Evolutionary conservation across 2,329 filamentous ascomycete genomes (phyloP).

Genomic region (Calonectria hawksworthii): DNA sequence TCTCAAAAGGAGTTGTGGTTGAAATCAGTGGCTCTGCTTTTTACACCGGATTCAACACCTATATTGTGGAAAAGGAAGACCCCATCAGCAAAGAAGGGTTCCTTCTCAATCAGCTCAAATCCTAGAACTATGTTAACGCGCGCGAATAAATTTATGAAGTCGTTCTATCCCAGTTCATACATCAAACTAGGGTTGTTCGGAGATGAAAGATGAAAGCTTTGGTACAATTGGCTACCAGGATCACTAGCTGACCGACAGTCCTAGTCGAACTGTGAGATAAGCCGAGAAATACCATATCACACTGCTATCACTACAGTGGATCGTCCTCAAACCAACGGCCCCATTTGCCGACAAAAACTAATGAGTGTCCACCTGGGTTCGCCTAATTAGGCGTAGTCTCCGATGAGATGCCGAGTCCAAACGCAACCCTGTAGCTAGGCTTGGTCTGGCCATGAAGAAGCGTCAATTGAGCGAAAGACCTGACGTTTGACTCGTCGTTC

Average conservation of each 20-base stretch:
- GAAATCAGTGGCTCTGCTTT: background rate
- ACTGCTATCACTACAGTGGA: background rate
- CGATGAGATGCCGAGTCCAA: background rate
- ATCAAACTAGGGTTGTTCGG: background rate
- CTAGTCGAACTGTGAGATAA: background rate
- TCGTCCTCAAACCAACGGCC: background rate
- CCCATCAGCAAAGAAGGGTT: background rate
- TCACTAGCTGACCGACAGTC: background rate
- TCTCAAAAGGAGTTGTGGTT: background rate
- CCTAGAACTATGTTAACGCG: background rate
- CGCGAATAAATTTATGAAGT: background rate
- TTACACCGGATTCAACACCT: conserved; percentile 6
- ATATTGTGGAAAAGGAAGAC: conserved; percentile 8
- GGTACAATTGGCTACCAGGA: background rate
- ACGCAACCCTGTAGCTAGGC: background rate
- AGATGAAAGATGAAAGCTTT: background rate
- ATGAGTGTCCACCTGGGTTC: background rate
- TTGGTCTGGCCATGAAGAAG: background rate
- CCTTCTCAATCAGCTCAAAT: background rate
- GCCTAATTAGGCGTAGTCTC: background rate
- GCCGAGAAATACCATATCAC: background rate
- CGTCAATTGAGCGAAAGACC: background rate
- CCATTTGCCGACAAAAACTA: background rate
- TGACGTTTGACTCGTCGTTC: background rate
- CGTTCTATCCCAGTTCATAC: background rate